Base-by-base conservation (phyloP, 208 protist species). In the Leishmania tropica region DNA sequence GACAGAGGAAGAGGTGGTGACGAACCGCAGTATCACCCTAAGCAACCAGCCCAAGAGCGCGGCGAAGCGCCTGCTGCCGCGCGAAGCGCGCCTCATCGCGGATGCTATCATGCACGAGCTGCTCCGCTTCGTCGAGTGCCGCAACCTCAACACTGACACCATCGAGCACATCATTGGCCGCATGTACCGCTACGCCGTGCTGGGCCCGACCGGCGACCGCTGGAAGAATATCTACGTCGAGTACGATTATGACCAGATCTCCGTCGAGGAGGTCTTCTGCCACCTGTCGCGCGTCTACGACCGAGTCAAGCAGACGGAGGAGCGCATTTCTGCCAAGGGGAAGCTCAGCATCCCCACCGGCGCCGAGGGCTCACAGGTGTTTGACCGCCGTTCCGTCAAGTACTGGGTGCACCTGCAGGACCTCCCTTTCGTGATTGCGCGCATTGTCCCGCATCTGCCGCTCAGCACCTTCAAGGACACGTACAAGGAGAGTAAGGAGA, bases 401-500 rank as follows among this genome's bases (percentile, higher is more conserved):
- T 98, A 96, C 81, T 96, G 92, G 93, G 93, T 98, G 78, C 92
- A 96, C 81, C 76, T 88, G 87, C 93, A 96, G 84, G 93, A 98
- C 80, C 86, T 96, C 56, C 93, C 92, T 42, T 96, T 96, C 81
- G 86, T 96, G n/a, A 95, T 96, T 81, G 93, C 95, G 21, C 93
- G 93, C 76, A 96, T 98, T 80, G 94, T 98, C 75, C 95, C 86
- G 37, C 93, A 98, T 76, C 84, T 98, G 64, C 92, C 92, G 51
- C 89, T 95, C 71, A 95, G 90, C 80, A 98, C 93, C 77, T 96
- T 96, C 85, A 95, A 89, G 79, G 93, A 96, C 83, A 93, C 92
- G 40, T 97, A 94, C 86, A 81, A 81, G 83, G 87, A 89, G n/a
- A 87, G 86, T 48, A 96, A 93, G 64, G 83, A 85, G 65, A 73